These are phyloP conservation scores for Escallonia herrerae DNA, from an alignment of 129 eudicot species.

Conservation along the genomic window DNA sequence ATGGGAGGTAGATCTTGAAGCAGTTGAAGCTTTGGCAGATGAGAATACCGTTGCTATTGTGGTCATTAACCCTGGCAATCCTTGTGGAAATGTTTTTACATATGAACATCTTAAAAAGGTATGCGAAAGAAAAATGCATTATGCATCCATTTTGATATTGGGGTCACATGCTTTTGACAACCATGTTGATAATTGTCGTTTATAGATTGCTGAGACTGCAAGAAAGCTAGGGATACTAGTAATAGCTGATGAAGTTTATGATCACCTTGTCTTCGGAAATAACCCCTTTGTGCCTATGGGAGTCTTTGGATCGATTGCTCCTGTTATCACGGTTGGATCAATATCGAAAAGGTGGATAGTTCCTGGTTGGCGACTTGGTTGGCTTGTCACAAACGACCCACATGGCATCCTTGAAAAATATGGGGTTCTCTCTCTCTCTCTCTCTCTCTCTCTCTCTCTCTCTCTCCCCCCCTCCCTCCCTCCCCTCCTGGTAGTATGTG, in stretches of 20 bases:
- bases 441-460: neutral
- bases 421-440: slow-evolving; percentile 44
- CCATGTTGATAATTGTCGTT: neutral
- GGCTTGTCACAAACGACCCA: slow-evolving; percentile 70
- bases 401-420: slow-evolving; percentile 46
- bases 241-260: slow-evolving; percentile 81
- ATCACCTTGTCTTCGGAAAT: slow-evolving; percentile 66
- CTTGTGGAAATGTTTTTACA: slow-evolving; percentile 79
- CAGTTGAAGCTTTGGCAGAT: slow-evolving; percentile 71
- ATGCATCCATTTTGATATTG: neutral
- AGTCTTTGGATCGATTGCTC: slow-evolving; percentile 60
- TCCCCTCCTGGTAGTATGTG: neutral
- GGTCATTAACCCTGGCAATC: slow-evolving; percentile 84
- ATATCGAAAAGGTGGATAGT: slow-evolving; percentile 85
- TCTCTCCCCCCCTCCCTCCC: too few relatives aligned
- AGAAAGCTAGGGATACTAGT: slow-evolving; percentile 69
- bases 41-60: slow-evolving; percentile 79
- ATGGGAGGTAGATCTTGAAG: slow-evolving; percentile 74
- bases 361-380: slow-evolving; percentile 94
- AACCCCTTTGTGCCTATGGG: slow-evolving; percentile 85
- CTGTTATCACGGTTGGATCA: slow-evolving; percentile 69
- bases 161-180: neutral
- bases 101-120: slow-evolving; percentile 70
- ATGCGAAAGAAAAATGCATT: neutral
- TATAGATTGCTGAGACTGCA: slow-evolving; percentile 74